These are phyloP conservation scores for Penicillium sp. DNA, from an alignment of 2,329 filamentous ascomycete genomes.

Conservation along the genomic window DNA sequence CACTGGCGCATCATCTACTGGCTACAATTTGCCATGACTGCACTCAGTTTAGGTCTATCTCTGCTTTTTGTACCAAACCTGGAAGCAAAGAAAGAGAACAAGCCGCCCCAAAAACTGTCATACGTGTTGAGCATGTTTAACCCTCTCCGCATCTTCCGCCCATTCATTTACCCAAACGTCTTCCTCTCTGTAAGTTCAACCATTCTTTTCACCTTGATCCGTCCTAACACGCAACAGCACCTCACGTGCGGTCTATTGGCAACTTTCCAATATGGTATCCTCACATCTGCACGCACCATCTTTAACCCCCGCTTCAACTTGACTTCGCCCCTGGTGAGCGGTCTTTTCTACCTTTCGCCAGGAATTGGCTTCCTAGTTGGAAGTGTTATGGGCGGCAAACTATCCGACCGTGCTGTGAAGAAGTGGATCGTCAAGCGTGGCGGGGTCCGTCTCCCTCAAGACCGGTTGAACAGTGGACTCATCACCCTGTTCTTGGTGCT, in stretches of 20 bases:
- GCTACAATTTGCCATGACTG: constrained; percentile 70
- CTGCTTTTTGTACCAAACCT: constrained; percentile 68
- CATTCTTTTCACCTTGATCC: background rate
- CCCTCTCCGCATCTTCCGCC: constrained; percentile 59
- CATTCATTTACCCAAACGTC: constrained; percentile 70
- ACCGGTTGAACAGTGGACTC: constrained; percentile 62
- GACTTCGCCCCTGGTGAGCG: constrained; percentile 63
- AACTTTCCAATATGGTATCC: constrained; percentile 71
- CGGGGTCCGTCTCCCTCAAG: constrained; percentile 66
- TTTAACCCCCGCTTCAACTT: constrained; percentile 73
- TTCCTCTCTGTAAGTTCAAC: constrained; percentile 53
- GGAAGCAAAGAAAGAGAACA: constrained; percentile 61
- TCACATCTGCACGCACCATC: constrained; percentile 70
- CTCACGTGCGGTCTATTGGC: constrained; percentile 52
- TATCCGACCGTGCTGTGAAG: constrained; percentile 66
- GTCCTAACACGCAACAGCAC: constrained; percentile 22
- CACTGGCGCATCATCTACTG: constrained; percentile 78
- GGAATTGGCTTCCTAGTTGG: constrained; percentile 69
- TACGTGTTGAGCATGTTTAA: constrained; percentile 52
- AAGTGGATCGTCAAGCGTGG: constrained; percentile 59
- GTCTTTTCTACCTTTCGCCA: constrained; percentile 73
- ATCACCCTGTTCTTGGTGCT: constrained; percentile 59
- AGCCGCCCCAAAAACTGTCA: constrained; percentile 47
- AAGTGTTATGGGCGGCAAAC: constrained; percentile 68
- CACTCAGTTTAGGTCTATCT: constrained; percentile 58